These are phyloP conservation scores for Hypoxylon sp. DNA, from an alignment of 2,329 filamentous ascomycete species.

Conservation along the genomic window DNA sequence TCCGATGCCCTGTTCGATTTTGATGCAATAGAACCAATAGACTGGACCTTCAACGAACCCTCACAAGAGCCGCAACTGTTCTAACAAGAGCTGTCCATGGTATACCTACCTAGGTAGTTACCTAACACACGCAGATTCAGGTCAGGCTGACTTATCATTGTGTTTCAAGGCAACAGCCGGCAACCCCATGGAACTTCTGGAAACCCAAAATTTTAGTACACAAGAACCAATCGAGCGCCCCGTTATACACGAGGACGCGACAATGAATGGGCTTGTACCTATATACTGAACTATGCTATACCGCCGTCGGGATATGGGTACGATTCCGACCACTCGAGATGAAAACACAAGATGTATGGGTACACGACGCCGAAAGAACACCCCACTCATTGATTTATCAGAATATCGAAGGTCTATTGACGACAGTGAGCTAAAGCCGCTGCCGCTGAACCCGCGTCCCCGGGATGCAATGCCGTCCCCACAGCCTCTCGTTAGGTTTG, in stretches of 20 bases:
- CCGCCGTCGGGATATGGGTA: background rate
- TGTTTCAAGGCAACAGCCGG: too few species aligned
- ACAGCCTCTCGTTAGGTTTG: background rate
- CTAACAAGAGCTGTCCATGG: background rate
- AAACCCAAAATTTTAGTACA: background rate
- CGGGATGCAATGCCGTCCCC: background rate
- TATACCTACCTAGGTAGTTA: background rate
- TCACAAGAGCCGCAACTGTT: slow-evolving; percentile 17
- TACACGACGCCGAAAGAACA: background rate
- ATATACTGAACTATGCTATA: background rate
- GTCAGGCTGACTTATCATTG: background rate
- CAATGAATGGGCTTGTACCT: background rate
- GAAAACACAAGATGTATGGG: background rate
- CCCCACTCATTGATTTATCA: background rate
- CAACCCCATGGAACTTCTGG: too few species aligned
- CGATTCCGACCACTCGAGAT: background rate
- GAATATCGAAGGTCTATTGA: background rate
- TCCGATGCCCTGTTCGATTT: slow-evolving; percentile 52
- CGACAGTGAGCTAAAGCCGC: background rate
- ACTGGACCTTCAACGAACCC: slow-evolving; percentile 38
- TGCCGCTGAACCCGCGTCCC: background rate
- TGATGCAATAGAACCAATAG: slow-evolving; percentile 35
- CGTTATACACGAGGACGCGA: background rate
- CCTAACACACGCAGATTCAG: background rate
- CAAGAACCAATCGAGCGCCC: background rate